phyloP scores from a whole-genome alignment of 495 filamentous ascomycete genomes.

The Aspergillus baeticus region DNA sequence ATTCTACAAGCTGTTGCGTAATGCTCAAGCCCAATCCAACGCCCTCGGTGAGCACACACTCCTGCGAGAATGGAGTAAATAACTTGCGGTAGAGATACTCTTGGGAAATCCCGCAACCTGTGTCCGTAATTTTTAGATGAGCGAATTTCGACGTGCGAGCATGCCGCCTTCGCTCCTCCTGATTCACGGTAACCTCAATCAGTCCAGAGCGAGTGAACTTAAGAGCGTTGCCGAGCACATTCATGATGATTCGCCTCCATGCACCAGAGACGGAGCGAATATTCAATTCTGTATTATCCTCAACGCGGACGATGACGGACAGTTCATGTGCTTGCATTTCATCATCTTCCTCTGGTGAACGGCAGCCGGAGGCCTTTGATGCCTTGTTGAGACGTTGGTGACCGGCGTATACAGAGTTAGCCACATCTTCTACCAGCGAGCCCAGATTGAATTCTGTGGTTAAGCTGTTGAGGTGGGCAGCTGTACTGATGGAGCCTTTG shows the following conservation, averaged over 20 bases:
- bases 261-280: constrained; percentile 61
- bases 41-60: constrained; percentile 62
- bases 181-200: constrained; percentile 53
- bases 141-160: constrained; percentile 20
- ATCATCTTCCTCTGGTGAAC: constrained; percentile 13
- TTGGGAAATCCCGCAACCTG: constrained; percentile 65
- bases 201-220: constrained; percentile 64
- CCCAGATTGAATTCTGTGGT: constrained; percentile 19
- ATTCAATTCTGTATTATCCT: constrained; percentile 48
- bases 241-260: constrained; percentile 68
- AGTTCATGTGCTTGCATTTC: constrained; percentile 24
- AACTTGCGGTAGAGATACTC: constrained; percentile 66
- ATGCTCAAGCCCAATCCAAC: constrained; percentile 71
- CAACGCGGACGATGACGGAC: constrained; percentile 55
- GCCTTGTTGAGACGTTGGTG: constrained; percentile 17
- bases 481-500: constrained; percentile 7
- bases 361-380: constrained; percentile 16
- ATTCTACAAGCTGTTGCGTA: constrained; percentile 61
- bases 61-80: constrained; percentile 72
- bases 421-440: constrained; percentile 18
- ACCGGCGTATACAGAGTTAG: constrained; percentile 19
- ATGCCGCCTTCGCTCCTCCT: constrained; percentile 18
- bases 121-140: constrained; percentile 58
- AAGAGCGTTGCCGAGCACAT: constrained; percentile 69
- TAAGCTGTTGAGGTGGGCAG: constrained; percentile 10